Conservation (phyloP, 345 rosid genomes). For the Hibiscus syriacus region DNA sequence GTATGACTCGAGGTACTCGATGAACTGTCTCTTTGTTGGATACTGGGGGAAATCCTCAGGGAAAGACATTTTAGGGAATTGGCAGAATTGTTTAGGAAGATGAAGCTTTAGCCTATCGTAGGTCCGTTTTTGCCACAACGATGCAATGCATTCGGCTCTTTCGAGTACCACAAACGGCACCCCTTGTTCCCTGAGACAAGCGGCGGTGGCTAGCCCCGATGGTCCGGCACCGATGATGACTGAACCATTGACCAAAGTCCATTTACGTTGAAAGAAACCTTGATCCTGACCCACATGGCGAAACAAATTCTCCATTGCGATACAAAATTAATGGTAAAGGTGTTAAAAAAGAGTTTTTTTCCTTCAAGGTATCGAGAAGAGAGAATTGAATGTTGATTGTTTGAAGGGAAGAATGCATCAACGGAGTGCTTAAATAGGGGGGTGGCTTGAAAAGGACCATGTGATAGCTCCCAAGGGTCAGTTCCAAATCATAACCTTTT, state of each 20-base stretch:
- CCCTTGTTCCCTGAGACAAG: conserved; percentile 62
- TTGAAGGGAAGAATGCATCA: neutral
- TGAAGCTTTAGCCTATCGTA: conserved; percentile 84
- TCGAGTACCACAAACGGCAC: conserved; percentile 73
- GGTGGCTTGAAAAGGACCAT: neutral
- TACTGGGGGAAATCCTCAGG: conserved; percentile 72
- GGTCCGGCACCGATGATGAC: conserved; percentile 88
- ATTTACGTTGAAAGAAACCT: conserved; percentile 33
- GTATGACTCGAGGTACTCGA: conserved; percentile 64
- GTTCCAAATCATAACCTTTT: conserved; percentile 18
- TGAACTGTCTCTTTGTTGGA: conserved; percentile 62
- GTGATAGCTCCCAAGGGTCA: conserved; percentile 11
- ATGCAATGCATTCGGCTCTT: conserved; percentile 79
- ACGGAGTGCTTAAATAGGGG: conserved; percentile 26
- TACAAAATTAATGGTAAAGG: neutral
- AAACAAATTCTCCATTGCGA: conserved; percentile 37
- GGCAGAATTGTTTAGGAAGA: conserved; percentile 76
- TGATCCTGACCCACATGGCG: conserved; percentile 33
- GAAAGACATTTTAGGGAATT: conserved; percentile 71
- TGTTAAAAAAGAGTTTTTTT: too few relatives aligned
- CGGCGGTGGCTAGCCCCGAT: conserved; percentile 75
- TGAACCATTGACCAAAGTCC: conserved; percentile 70
- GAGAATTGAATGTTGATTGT: neutral
- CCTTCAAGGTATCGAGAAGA: neutral
- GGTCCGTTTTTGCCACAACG: conserved; percentile 73